A percentile compares a stretch with the other conserved stretches of the same genome.
Conservation (phyloP, 2,329 filamentous ascomycete species). For the Nothophaeocryptopus gaeumannii region DNA sequence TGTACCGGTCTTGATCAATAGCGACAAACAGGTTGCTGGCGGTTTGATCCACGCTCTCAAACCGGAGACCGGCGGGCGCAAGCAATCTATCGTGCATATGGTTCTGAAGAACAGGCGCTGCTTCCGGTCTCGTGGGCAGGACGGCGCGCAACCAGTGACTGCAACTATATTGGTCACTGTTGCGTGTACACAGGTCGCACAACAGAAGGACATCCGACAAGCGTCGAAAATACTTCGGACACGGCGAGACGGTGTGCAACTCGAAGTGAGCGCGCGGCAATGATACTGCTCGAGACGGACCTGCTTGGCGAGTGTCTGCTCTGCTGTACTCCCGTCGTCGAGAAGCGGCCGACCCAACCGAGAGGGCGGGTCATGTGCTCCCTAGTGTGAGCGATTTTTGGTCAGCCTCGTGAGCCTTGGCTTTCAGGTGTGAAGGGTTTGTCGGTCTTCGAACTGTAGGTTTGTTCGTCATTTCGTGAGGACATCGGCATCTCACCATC, state of each 20-base stretch:
- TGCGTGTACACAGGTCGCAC: constrained; percentile 7
- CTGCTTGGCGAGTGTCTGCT: no score
- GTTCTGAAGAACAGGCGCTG: constrained; percentile 4
- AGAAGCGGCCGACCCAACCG: no score
- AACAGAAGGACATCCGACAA: constrained; percentile 7
- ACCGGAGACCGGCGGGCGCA: constrained; percentile 5
- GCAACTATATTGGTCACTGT: not conserved
- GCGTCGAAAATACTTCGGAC: constrained; percentile 5
- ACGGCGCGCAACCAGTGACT: constrained; percentile 5
- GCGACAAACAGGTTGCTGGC: constrained; percentile 5
- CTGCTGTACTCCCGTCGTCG: no score
- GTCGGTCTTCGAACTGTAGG: no score
- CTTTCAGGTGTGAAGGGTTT: no score
- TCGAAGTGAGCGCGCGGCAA: not conserved
- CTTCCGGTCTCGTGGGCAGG: constrained; percentile 20
- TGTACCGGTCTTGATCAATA: constrained; percentile 1
- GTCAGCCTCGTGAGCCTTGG: no score
- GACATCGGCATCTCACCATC: no score
- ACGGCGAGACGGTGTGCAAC: not conserved
- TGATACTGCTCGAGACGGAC: no score
- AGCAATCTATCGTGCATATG: constrained; percentile 14
- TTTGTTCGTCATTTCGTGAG: no score
- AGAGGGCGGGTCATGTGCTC: no score
- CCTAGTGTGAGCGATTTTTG: no score
- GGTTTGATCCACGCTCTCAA: constrained; percentile 11